These are phyloP conservation scores for Quercus rubra DNA, from an alignment of 306 rosid genomes.

Conservation along the genomic window DNA sequence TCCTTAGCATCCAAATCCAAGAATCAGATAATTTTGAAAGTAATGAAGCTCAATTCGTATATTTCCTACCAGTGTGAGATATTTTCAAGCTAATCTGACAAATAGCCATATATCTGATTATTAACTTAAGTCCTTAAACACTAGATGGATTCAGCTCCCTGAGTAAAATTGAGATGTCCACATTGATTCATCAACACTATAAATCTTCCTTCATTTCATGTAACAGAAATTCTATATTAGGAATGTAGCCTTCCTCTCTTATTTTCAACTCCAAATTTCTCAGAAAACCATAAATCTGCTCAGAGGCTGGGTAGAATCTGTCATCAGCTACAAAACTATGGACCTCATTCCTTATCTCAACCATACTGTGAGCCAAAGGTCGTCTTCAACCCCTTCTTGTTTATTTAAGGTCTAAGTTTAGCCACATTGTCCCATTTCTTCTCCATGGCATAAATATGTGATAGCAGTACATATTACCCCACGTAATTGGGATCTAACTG, in stretches of 20 bases:
- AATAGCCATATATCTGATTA: not conserved
- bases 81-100: not conserved
- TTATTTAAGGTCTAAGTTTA: constrained; percentile 49
- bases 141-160: not conserved
- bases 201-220: constrained; percentile 8
- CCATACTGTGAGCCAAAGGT: constrained; percentile 46
- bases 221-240: not conserved
- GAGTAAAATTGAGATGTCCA: not conserved
- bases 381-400: constrained; percentile 63
- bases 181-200: not conserved
- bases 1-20: not conserved
- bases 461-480: constrained; percentile 57
- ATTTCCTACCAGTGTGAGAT: no score
- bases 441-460: constrained; percentile 65
- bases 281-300: constrained; percentile 44
- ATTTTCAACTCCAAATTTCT: constrained; percentile 48
- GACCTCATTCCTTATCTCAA: constrained; percentile 47
- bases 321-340: constrained; percentile 54
- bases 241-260: constrained; percentile 42
- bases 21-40: not conserved
- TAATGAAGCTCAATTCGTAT: no score
- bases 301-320: constrained; percentile 38
- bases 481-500: constrained; percentile 54
- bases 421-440: constrained; percentile 61
- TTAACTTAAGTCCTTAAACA: not conserved